Percentiles rank a stretch among this genome's conserved stretches.
Evolutionary conservation across 345 rosid genomes (phyloP).

Genomic region (Nephelium lappaceum): DNA sequence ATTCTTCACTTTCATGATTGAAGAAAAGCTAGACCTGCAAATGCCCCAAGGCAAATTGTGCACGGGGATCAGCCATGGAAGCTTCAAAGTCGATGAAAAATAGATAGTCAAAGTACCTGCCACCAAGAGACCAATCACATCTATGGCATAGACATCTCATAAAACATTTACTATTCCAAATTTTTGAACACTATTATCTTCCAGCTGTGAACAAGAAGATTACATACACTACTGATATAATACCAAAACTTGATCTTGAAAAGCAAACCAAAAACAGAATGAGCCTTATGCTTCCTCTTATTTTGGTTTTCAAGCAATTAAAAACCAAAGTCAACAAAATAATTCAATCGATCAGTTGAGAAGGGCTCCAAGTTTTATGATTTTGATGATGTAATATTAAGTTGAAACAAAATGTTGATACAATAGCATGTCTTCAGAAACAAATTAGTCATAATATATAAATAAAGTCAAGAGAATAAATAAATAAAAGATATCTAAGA

Average conservation of each 20-base stretch:
- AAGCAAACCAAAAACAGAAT: neutral
- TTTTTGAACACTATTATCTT: neutral
- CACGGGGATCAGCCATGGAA: conserved; percentile 89
- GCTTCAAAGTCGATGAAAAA: conserved; percentile 92
- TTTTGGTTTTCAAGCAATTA: neutral
- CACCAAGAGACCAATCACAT: conserved; percentile 26
- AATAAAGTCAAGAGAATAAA: no score
- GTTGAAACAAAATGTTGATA: no score
- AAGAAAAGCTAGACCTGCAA: conserved; percentile 59
- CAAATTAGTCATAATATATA: no score
- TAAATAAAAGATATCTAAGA: no score
- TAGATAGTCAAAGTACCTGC: conserved; percentile 90
- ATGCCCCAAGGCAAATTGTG: conserved; percentile 77
- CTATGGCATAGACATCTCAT: neutral
- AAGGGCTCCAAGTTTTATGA: neutral
- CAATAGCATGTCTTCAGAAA: no score
- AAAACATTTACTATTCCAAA: neutral
- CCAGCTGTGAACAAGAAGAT: neutral
- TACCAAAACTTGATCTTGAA: neutral
- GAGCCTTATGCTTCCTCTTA: neutral
- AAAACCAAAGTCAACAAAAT: neutral
- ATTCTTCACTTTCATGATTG: neutral
- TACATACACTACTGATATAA: neutral
- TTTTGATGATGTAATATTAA: neutral
- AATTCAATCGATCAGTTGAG: neutral